phyloP scores from a whole-genome alignment of 2,329 filamentous ascomycete genomes.

The Aspergillus nomiae region DNA sequence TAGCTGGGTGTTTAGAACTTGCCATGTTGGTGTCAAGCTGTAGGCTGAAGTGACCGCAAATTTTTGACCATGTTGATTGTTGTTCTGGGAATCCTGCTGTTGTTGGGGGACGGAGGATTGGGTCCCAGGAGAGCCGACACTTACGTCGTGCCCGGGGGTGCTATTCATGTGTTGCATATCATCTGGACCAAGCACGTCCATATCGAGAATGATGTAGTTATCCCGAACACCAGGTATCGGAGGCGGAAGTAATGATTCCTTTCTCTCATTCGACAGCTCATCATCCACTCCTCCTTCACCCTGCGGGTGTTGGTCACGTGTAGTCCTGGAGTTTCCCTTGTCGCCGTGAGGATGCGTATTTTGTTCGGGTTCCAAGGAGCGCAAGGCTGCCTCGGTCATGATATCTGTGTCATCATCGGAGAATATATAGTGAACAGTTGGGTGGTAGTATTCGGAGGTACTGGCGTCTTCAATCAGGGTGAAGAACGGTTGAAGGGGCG shows the following conservation, averaged over 20 bases:
- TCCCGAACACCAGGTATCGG: conserved; percentile 52
- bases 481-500: conserved; percentile 77
- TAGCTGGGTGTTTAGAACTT: conserved; percentile 58
- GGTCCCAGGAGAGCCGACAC: conserved; percentile 24
- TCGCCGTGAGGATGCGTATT: conserved; percentile 28
- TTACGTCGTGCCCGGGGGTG: conserved; percentile 19
- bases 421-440: conserved; percentile 89
- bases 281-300: conserved; percentile 21
- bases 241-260: conserved; percentile 47
- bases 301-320: conserved; percentile 9
- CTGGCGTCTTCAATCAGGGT: conserved; percentile 76
- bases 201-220: conserved; percentile 60
- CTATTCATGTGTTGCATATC: conserved; percentile 8
- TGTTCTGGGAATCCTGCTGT: conserved; percentile 7
- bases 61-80: conserved; percentile 20
- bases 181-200: conserved; percentile 36
- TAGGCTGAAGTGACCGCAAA: conserved; percentile 66
- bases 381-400: conserved; percentile 66
- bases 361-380: conserved; percentile 53
- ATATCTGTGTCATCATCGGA: conserved; percentile 83
- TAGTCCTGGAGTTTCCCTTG: conserved; percentile 16
- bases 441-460: conserved; percentile 77
- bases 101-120: conserved; percentile 15
- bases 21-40: conserved; percentile 75
- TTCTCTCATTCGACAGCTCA: conserved; percentile 18